phyloP scores from a whole-genome alignment of 306 rosid genomes.

The Pterocarpus santalinus region DNA sequence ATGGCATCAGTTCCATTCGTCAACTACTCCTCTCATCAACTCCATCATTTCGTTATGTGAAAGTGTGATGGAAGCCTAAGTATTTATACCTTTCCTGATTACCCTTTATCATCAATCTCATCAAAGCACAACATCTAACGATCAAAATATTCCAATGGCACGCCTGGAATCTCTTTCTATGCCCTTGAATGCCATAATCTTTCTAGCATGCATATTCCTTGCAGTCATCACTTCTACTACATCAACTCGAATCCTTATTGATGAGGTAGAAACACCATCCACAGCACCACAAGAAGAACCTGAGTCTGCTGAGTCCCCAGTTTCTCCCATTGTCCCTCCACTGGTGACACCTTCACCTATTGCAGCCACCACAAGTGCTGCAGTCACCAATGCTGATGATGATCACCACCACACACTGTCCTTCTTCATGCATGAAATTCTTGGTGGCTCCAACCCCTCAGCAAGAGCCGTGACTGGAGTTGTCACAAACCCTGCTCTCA shows the following conservation, averaged over 20 bases:
- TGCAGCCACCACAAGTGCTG: conserved; percentile 29
- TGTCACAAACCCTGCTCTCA: conserved; percentile 75
- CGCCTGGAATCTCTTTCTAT: background rate
- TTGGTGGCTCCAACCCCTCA: conserved; percentile 84
- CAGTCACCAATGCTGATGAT: conserved; percentile 40
- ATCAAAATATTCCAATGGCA: conserved; percentile 46
- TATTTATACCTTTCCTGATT: conserved; percentile 33
- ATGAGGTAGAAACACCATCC: conserved; percentile 37
- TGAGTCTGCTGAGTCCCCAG: conserved; percentile 31
- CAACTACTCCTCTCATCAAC: conserved; percentile 66
- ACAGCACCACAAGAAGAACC: conserved; percentile 15
- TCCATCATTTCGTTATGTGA: background rate
- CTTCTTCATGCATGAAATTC: conserved; percentile 85
- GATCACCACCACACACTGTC: conserved; percentile 51
- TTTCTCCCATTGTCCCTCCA: conserved; percentile 28
- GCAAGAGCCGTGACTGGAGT: conserved; percentile 81
- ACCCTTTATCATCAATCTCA: background rate
- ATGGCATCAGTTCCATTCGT: conserved; percentile 5
- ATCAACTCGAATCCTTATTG: conserved; percentile 52
- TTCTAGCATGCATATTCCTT: conserved; percentile 46
- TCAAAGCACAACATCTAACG: background rate
- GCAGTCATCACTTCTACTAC: conserved; percentile 29
- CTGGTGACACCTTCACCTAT: conserved; percentile 22
- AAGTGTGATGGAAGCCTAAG: background rate
- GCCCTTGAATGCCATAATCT: conserved; percentile 24